Evolutionary conservation across 257 asterid genomes (phyloP).

Genomic region (Henckelia pumila): DNA sequence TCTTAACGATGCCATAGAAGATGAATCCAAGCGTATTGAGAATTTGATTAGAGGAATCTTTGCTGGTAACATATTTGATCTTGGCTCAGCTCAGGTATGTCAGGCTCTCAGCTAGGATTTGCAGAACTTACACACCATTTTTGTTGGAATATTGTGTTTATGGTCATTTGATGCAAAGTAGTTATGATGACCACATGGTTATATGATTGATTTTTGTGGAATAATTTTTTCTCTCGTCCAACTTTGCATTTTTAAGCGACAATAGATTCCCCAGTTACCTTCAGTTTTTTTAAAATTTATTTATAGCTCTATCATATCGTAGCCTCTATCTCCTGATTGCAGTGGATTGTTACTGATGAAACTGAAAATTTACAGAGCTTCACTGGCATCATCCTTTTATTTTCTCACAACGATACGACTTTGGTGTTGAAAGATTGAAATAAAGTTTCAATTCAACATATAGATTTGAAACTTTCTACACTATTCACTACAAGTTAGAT

Average conservation of each 20-base stretch:
- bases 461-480: neutral
- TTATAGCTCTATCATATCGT: no score
- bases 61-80: slow-evolving; percentile 98
- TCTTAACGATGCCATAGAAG: slow-evolving; percentile 71
- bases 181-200: neutral
- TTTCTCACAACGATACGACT: neutral
- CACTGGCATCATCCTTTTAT: neutral
- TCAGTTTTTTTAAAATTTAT: no score
- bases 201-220: neutral
- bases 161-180: slow-evolving; percentile 8
- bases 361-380: neutral
- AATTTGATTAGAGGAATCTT: slow-evolving; percentile 87
- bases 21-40: slow-evolving; percentile 60
- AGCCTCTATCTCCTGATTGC: neutral
- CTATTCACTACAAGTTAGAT: neutral
- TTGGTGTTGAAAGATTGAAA: neutral
- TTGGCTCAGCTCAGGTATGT: slow-evolving; percentile 93
- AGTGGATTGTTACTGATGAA: neutral
- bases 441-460: no score
- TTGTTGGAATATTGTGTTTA: slow-evolving; percentile 1
- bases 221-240: neutral
- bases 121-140: slow-evolving; percentile 14
- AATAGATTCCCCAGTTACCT: neutral
- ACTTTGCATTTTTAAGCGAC: neutral
- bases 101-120: slow-evolving; percentile 11